A percentile compares a stretch with the other conserved stretches of the same genome.
phyloP scores from a whole-genome alignment of 2,329 filamentous ascomycete species.

The Periconia sp. region DNA sequence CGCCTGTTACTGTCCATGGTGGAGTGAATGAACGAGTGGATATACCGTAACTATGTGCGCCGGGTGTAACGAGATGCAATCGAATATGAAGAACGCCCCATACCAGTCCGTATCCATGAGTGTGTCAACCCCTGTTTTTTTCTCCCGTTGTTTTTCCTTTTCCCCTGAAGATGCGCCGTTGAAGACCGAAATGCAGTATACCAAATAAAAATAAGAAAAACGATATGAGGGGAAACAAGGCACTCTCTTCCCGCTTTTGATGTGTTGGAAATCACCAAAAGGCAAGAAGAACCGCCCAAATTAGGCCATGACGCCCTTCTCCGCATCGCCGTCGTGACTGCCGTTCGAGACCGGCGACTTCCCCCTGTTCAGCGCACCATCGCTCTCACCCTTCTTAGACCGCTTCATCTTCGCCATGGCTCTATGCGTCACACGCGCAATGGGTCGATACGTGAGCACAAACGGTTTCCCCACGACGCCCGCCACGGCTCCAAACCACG shows the following conservation, averaged over 20 bases:
- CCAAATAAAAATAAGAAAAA: neutral
- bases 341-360: constrained; percentile 18
- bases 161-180: neutral
- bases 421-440: constrained; percentile 13
- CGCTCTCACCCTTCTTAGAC: constrained; percentile 14
- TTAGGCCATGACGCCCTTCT: constrained; percentile 10
- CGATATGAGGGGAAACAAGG: too few species aligned
- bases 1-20: neutral
- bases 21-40: neutral
- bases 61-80: neutral
- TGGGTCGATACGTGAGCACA: constrained; percentile 23
- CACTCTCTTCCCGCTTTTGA: neutral
- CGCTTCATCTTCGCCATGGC: constrained; percentile 12
- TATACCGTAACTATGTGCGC: neutral
- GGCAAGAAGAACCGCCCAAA: neutral
- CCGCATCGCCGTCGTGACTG: constrained; percentile 10
- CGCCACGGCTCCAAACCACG: constrained; percentile 23
- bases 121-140: too few species aligned
- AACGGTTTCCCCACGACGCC: constrained; percentile 27
- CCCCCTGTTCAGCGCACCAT: constrained; percentile 15
- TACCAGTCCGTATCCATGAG: too few species aligned
- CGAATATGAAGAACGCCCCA: too few species aligned
- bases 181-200: neutral
- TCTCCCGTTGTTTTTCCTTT: too few species aligned
- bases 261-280: neutral